Evolutionary conservation across 1,284 basidiomycete genomes (phyloP), one percentile per base, ranked within the genome.

Genomic region (Trametes versicolor): DNA sequence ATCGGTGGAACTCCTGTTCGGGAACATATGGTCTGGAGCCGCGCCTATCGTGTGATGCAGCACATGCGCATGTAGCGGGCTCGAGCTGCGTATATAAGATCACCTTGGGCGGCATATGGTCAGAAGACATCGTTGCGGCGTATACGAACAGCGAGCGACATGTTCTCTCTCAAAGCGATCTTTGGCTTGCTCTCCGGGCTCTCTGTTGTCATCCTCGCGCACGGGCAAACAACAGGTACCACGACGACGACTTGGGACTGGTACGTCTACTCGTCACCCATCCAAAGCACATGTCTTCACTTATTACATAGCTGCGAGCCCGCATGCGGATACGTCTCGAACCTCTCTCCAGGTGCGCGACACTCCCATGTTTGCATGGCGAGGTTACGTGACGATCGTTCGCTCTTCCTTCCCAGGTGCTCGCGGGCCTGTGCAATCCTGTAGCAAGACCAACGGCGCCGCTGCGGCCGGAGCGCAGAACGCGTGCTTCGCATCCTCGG

Each of bases 241-340:
- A 70, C 69, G 3, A 70, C 69, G 15, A 70, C 67, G 12, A 70
- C 69, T 19, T 70, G 67, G 67, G 65, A 70, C 56, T 70, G 69
- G 69, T 67, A 34, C 15, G 67, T 58, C 45, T 21, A 17, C 19
- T 21, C 37, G 12, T 17, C 51, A 10, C 25, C 10, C 19, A 12
- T 25, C 32, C 0, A n/a, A n/a, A n/a, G 21, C 48, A 21, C 15
- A 54, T 34, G 37, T 5, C 21, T 36, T 36, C 8, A 25, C 25
- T 13, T 10, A 9, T 2, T 41, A 43, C 39, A 7, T 34, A 72
- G 70, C 61, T 72, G 71, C 56, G 66, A 70, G 52, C 68, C 71
- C 41, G 68, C 70, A 1, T 71, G 70, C 49, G 68, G 70, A 5
- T 69, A 67, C 55, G 58, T 65, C 1, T 67, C 67, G 1, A 69